Evolutionary conservation across 2,329 filamentous ascomycete genomes (phyloP).

Genomic region (Aspergillus glaucus): DNA sequence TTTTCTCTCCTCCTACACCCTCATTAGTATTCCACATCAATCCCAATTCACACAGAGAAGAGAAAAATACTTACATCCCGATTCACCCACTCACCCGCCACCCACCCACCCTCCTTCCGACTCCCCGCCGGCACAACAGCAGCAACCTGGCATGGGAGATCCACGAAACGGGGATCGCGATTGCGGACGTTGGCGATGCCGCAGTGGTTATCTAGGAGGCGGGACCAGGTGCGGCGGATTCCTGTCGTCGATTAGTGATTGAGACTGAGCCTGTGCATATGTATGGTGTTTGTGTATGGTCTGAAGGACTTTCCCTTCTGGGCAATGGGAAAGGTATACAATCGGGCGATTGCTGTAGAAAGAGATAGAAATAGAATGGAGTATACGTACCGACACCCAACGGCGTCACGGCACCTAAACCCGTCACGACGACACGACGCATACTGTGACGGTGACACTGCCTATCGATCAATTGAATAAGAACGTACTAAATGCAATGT

Average conservation of each 20-base stretch:
- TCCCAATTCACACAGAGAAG: conserved; percentile 8
- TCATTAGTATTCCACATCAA: conserved; percentile 37
- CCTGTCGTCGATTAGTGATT: conserved; percentile 37
- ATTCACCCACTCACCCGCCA: conserved; percentile 39
- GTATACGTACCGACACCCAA: conserved; percentile 62
- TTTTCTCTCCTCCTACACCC: conserved; percentile 57
- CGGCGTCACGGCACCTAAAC: conserved; percentile 74
- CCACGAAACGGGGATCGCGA: conserved; percentile 58
- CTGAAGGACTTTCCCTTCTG: conserved; percentile 24
- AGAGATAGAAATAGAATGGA: neutral
- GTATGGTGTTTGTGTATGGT: no score
- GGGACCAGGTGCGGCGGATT: conserved; percentile 69
- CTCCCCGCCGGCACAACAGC: conserved; percentile 65
- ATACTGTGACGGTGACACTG: conserved; percentile 14
- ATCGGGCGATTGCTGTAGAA: neutral
- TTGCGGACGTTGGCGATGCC: conserved; percentile 70
- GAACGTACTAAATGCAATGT: neutral
- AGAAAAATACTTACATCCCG: conserved; percentile 29
- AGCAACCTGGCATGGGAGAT: conserved; percentile 77
- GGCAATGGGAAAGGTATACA: conserved; percentile 21
- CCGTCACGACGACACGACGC: conserved; percentile 73
- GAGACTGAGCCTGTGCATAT: no score
- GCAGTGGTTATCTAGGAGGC: conserved; percentile 70
- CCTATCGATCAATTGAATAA: neutral
- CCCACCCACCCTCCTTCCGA: conserved; percentile 39